phyloP scores from a whole-genome alignment of 2,329 filamentous ascomycete genomes.

The Cladophialophora psammophila region DNA sequence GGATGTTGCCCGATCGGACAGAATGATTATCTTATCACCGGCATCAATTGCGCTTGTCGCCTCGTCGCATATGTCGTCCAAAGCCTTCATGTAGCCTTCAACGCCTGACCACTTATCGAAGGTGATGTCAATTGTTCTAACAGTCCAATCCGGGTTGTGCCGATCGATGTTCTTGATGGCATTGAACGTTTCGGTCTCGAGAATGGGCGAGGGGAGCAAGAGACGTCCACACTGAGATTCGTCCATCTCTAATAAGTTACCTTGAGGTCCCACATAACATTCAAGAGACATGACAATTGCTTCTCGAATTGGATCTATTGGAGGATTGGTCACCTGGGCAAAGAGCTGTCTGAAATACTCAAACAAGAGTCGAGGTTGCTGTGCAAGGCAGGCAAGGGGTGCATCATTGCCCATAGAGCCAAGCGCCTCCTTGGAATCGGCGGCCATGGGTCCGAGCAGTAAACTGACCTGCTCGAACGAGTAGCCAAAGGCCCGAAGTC shows the following conservation, averaged over 20 bases:
- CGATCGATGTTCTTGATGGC: conserved; percentile 78
- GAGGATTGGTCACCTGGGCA: conserved; percentile 96
- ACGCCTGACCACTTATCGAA: conserved; percentile 87
- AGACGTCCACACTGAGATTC: conserved; percentile 85
- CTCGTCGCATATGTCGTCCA: conserved; percentile 87
- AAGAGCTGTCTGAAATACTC: conserved; percentile 99
- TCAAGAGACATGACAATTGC: conserved; percentile 98
- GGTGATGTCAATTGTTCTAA: conserved; percentile 89
- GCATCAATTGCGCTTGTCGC: conserved; percentile 83
- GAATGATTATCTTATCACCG: conserved; percentile 82
- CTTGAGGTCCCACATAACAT: conserved; percentile 94
- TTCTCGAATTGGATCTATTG: conserved; percentile 95
- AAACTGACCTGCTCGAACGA: conserved; percentile 94
- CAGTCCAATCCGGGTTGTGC: conserved; percentile 80
- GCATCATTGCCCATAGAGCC: conserved; percentile 99
- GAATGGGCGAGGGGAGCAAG: conserved; percentile 83
- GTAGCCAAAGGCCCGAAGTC: conserved; percentile 88
- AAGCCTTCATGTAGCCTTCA: conserved; percentile 81
- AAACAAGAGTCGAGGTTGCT: conserved; percentile 85
- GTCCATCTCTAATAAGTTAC: conserved; percentile 94
- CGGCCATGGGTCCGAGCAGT: conserved; percentile 92
- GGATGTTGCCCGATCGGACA: conserved; percentile 87
- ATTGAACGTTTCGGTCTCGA: conserved; percentile 91
- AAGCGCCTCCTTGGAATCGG: conserved; percentile 94
- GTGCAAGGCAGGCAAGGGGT: conserved; percentile 88